Percentiles rank a stretch among this genome's conserved stretches.
phyloP scores from a whole-genome alignment of 2,329 filamentous ascomycete genomes.

The Chaetomium olivaceum region DNA sequence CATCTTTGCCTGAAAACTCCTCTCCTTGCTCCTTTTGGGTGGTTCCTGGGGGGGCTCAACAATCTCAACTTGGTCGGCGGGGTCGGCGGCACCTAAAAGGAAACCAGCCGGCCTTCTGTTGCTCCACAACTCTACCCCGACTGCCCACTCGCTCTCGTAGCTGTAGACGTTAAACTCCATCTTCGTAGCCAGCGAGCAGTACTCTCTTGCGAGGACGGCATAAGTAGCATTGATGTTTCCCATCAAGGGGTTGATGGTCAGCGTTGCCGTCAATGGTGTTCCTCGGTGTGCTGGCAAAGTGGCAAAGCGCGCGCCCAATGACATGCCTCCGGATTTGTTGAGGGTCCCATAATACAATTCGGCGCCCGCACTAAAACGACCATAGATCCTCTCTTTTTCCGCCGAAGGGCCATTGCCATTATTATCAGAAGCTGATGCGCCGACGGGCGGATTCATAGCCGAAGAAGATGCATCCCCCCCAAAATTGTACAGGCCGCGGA shows the following conservation, averaged over 20 bases:
- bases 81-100: constrained; percentile 40
- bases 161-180: constrained; percentile 99
- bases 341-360: constrained; percentile 94
- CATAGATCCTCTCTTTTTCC: constrained; percentile 65
- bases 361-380: constrained; percentile 84
- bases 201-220: constrained; percentile 80
- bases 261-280: constrained; percentile 88
- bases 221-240: constrained; percentile 91
- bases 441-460: constrained; percentile 26
- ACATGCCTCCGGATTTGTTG: constrained; percentile 92
- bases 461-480: constrained; percentile 63
- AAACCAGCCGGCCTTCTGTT: constrained; percentile 50
- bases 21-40: constrained; percentile 35
- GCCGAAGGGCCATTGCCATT: constrained; percentile 28
- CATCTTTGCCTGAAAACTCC: constrained; percentile 52
- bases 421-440: constrained; percentile 24
- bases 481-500: constrained; percentile 93
- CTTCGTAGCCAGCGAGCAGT: constrained; percentile 81
- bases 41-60: constrained; percentile 24
- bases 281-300: constrained; percentile 79
- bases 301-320: constrained; percentile 83
- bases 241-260: constrained; percentile 93
- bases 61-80: constrained; percentile 29
- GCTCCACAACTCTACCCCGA: constrained; percentile 92
- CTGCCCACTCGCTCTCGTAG: constrained; percentile 90